phyloP scores from a whole-genome alignment of 1,139 yeast genomes.

The Saccharomyces hybrid region DNA sequence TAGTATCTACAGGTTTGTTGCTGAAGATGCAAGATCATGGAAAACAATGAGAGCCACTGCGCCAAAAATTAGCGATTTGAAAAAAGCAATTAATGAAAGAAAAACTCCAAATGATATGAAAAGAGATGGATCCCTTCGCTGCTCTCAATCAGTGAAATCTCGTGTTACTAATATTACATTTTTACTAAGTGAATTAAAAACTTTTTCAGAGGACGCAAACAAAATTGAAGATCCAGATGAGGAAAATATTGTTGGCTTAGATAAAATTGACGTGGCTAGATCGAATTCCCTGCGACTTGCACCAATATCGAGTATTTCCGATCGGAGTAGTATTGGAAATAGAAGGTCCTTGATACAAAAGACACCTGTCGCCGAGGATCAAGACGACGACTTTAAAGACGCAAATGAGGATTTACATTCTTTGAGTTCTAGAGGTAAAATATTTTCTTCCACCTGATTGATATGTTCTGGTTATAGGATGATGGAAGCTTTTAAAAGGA shows the following conservation, averaged over 20 bases:
- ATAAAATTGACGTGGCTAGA: conserved; percentile 25
- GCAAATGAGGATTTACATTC: conserved; percentile 23
- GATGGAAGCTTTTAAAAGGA: neutral
- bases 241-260: conserved; percentile 29
- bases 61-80: conserved; percentile 27
- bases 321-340: conserved; percentile 5
- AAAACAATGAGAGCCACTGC: conserved; percentile 19
- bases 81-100: conserved; percentile 16
- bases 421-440: conserved; percentile 21
- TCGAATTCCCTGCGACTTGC: conserved; percentile 20
- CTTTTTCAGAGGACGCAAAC: conserved; percentile 17
- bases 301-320: conserved; percentile 7
- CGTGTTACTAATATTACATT: conserved; percentile 32
- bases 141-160: conserved; percentile 32
- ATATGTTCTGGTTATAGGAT: neutral
- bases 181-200: conserved; percentile 27
- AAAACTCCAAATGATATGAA: conserved; percentile 5
- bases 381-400: conserved; percentile 26
- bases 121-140: conserved; percentile 14
- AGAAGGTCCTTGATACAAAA: conserved; percentile 10
- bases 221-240: conserved; percentile 30
- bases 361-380: neutral
- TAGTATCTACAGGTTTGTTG: conserved; percentile 9
- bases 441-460: conserved; percentile 7
- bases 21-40: conserved; percentile 22